Percentiles rank a stretch among this genome's conserved stretches.
Evolutionary conservation across 192 early-diverging fungal species (phyloP).

Genomic region (Gaertneriomyces sp.): DNA sequence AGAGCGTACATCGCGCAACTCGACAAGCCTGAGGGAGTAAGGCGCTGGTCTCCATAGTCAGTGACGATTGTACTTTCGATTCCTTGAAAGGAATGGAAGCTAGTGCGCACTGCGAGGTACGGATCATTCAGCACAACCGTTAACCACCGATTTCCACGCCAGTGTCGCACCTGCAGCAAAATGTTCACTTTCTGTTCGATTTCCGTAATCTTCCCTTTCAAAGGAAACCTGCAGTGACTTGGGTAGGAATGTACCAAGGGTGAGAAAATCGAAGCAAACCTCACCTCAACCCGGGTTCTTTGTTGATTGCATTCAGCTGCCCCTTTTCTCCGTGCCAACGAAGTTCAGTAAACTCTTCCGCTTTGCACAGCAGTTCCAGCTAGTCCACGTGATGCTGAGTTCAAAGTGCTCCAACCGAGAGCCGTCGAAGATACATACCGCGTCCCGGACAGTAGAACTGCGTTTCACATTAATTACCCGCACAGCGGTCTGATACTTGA

Average conservation of each 20-base stretch:
- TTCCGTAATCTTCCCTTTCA: constrained; percentile 35
- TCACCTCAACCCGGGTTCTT: constrained; percentile 27
- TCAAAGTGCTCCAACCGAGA: not conserved
- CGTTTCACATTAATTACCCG: constrained; percentile 15
- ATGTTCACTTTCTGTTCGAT: constrained; percentile 48
- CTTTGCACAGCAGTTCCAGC: constrained; percentile 43
- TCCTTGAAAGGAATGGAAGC: constrained; percentile 35
- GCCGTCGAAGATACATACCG: constrained; percentile 7
- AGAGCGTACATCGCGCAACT: constrained; percentile 34
- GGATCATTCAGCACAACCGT: not conserved
- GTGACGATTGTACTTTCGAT: not conserved
- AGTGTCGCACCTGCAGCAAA: constrained; percentile 47
- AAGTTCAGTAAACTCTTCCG: constrained; percentile 47
- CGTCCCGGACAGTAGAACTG: constrained; percentile 1
- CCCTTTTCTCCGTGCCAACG: constrained; percentile 43
- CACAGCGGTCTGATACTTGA: constrained; percentile 40
- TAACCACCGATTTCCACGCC: too few relatives aligned
- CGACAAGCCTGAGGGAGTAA: constrained; percentile 32
- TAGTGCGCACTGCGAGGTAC: constrained; percentile 31
- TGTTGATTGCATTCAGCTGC: constrained; percentile 44
- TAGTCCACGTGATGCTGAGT: constrained; percentile 8
- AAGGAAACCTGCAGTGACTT: constrained; percentile 26
- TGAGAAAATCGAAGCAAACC: not conserved
- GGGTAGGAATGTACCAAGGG: not conserved
- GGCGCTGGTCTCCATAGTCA: constrained; percentile 25